Evolutionary conservation across 2,329 filamentous ascomycete genomes (phyloP).

Genomic region (Sclerotinia sclerotiorum): DNA sequence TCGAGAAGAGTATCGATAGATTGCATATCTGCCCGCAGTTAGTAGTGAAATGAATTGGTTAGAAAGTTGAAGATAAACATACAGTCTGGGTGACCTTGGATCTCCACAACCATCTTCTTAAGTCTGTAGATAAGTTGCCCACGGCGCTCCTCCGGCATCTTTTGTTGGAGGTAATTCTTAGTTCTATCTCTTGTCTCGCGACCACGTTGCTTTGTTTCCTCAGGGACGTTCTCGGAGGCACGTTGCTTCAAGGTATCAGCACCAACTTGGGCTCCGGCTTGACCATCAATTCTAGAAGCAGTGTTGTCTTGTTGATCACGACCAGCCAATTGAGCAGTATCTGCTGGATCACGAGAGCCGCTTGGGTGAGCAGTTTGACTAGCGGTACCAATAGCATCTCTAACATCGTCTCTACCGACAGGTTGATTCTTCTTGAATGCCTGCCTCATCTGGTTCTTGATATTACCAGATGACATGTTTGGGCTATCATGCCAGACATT

Average conservation of each 20-base stretch:
- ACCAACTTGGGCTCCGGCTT: constrained; percentile 45
- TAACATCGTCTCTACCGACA: constrained; percentile 54
- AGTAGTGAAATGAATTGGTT: constrained; percentile 27
- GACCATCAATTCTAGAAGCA: constrained; percentile 52
- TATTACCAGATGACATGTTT: constrained; percentile 65
- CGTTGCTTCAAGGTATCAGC: constrained; percentile 53
- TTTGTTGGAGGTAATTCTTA: constrained; percentile 76
- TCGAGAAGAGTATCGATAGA: constrained; percentile 86
- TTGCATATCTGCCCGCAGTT: constrained; percentile 61
- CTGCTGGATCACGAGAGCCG: constrained; percentile 53
- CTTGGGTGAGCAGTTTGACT: constrained; percentile 56
- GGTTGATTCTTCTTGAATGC: constrained; percentile 56
- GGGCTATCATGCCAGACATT: constrained; percentile 93
- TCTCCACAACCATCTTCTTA: constrained; percentile 97
- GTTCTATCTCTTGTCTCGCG: constrained; percentile 54
- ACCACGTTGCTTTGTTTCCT: constrained; percentile 57
- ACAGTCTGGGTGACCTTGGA: constrained; percentile 92
- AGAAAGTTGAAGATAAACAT: constrained; percentile 39
- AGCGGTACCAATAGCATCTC: constrained; percentile 59
- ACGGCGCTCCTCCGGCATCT: constrained; percentile 88
- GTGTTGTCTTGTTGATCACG: constrained; percentile 48
- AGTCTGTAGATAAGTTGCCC: constrained; percentile 89
- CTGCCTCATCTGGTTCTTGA: constrained; percentile 67
- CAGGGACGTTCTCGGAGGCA: constrained; percentile 61
- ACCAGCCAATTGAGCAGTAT: constrained; percentile 51